Base-by-base conservation (phyloP, 2,329 filamentous ascomycete species). In the Neoarthrinium moseri region DNA sequence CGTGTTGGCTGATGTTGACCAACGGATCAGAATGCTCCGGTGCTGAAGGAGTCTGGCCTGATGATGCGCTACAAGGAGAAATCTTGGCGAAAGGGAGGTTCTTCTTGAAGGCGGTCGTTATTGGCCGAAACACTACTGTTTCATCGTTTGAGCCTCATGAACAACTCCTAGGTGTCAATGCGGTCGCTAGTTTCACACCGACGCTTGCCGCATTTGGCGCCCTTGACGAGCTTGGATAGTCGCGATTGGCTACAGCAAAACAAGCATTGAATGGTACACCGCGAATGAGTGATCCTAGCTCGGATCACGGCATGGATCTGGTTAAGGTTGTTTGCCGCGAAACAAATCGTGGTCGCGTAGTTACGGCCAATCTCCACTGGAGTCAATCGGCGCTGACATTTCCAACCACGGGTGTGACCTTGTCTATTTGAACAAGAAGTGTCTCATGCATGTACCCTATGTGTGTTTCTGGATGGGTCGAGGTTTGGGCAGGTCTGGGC, bases 31-130 rank as follows among this genome's bases (percentile, higher is more conserved):
- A 3, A 12, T 22, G 8, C 15, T 23, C 39, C 39, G 39, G 29
- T 20, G 18, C 5, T 6, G 26, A 33, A 43, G 8, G 13, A 27
- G 41, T 44, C 26, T 44, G 41, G 41, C 41, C 41, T 44, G 41
- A 44, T 44, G 41, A 43, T 43, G 39, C 33, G 39, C 39, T 24
- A 22, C 39, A 43, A 43, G 39, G 39, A 30, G 39, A 6, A 7
- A 18, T 32, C 29, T 34, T 34, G 39, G 29, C 39, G 29, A 22
- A 22, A 17, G 26, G 32, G 29, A 18, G 21, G 21, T 17, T 21
- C 10, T 8, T n/a, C 13, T 22, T 8, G 18, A 23, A 43, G 27
- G 33, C 32, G 11, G 6, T 10, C 21, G 8, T 29, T n/a, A 43
- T 43, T 43, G 39, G 39, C n/a, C 15, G 27, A 33, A 10, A 21